Evolutionary conservation across 352 stramenopile genomes (phyloP), one percentile per base, ranked within the genome.

Genomic region (Phytopythium kandeliae): DNA sequence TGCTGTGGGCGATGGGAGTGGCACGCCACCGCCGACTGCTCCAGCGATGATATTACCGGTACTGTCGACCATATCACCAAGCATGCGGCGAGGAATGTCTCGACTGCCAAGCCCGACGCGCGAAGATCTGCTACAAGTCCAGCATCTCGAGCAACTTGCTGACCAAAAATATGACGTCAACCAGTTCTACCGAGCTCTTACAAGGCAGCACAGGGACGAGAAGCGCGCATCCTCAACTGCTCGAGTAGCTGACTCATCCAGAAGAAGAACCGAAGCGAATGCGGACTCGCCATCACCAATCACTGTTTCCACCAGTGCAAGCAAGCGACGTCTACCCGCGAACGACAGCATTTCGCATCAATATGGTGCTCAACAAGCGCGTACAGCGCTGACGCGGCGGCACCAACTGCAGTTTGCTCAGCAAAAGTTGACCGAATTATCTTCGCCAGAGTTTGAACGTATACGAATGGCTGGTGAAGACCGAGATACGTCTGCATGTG

Each of bases 121-220:
- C 15, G 47, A 44, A 6, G 34, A 44, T 7, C n/a, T 53, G 6
- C 34, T 35, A 15, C 21, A 53, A 21, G 34, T 53, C 4, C 42
- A 62, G 2, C 58, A 75, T 42, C 47, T 64, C 40, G 64, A 73
- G 13, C 48, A 47, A n/a, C 72, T 80, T 62, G 51, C 56, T 4
- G 57, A 77, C 13, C 55, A 78, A 55, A 55, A 75, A 3, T 24
- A n/a, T 12, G 16, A 4, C 33, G 24, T 53, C 17, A 10, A 53
- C 1, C 28, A 43, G 4, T 44, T 71, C 4, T 48, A 61, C 25
- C 49, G 42, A 42, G 19, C 57, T 40, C 11, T 28, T 19, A 31
- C 19, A 16, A 58, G 22, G 25, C 40, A 45, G 24, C 22, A 31
- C 22, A 21, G 13, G 24, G 22, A 46, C 7, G 40, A 33, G 13